Evolutionary conservation across 805 yeast species (phyloP).

Genomic region (Yamadazyma akitaensis): DNA sequence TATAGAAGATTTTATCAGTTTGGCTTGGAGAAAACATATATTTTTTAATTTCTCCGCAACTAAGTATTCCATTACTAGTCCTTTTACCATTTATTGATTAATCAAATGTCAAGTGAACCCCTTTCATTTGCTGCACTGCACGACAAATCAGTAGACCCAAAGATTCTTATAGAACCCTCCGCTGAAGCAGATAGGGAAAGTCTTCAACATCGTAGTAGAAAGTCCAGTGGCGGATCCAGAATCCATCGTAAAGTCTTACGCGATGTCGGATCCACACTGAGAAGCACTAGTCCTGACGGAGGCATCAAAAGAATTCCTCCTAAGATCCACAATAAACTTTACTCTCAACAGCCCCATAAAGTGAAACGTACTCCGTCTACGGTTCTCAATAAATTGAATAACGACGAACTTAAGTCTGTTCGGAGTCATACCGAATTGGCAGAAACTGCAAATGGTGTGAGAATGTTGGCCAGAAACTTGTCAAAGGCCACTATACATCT

Average conservation of each 20-base stretch:
- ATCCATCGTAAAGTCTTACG: conserved; percentile 13
- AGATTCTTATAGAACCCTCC: background rate
- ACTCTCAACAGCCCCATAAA: conserved; percentile 21
- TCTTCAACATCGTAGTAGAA: background rate
- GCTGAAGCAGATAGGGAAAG: background rate
- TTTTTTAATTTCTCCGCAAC: no score
- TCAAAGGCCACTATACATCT: conserved; percentile 69
- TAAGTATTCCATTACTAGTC: no score
- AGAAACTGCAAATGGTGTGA: conserved; percentile 77
- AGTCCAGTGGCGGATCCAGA: conserved; percentile 5
- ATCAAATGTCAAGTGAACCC: conserved; percentile 2
- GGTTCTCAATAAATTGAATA: conserved; percentile 26
- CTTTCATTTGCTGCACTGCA: conserved; percentile 1
- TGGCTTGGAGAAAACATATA: no score
- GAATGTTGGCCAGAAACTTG: conserved; percentile 69
- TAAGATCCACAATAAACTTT: conserved; percentile 29
- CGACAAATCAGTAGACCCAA: background rate
- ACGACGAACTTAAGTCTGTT: conserved; percentile 50
- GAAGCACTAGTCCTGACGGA: conserved; percentile 15
- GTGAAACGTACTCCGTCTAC: conserved; percentile 18
- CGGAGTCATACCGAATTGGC: conserved; percentile 73
- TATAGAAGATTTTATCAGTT: no score
- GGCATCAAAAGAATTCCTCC: conserved; percentile 19
- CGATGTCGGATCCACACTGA: conserved; percentile 8
- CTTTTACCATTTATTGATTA: no score